Conservation (phyloP, 495 filamentous ascomycete species). For the Lasiosphaeris hirsuta region DNA sequence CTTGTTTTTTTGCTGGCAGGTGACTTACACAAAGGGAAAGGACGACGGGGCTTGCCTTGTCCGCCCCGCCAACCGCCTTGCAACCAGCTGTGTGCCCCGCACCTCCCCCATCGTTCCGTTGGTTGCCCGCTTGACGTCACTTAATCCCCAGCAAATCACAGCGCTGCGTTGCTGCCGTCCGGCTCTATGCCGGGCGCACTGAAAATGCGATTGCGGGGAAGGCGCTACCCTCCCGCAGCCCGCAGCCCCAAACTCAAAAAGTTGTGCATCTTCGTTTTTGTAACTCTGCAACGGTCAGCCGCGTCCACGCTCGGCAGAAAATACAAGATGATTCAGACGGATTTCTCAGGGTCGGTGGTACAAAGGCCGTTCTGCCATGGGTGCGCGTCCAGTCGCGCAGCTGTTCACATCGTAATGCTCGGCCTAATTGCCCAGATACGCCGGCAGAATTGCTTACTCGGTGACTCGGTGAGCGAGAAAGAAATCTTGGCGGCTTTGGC, state of each 20-base stretch:
- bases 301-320: background rate
- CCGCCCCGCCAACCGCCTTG: too few relatives aligned
- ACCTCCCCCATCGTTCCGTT: background rate
- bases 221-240: background rate
- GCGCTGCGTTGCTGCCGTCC: background rate
- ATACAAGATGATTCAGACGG: background rate
- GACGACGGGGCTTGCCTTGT: background rate
- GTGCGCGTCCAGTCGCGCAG: background rate
- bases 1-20: background rate
- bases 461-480: background rate
- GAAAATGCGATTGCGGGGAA: conserved; percentile 20
- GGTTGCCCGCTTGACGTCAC: conserved; percentile 20
- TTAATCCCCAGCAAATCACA: conserved; percentile 7
- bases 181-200: conserved; percentile 15
- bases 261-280: background rate
- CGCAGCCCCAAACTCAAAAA: conserved; percentile 1
- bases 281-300: conserved; percentile 1
- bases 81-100: background rate
- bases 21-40: background rate
- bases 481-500: background rate
- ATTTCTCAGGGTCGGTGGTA: conserved; percentile 1
- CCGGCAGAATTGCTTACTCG: conserved; percentile 4
- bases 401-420: background rate
- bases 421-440: background rate
- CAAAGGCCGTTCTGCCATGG: background rate